A percentile compares a stretch with the other conserved stretches of the same genome.
Conservation (phyloP, 495 filamentous ascomycete genomes). For the Podospora pseudocomata region DNA sequence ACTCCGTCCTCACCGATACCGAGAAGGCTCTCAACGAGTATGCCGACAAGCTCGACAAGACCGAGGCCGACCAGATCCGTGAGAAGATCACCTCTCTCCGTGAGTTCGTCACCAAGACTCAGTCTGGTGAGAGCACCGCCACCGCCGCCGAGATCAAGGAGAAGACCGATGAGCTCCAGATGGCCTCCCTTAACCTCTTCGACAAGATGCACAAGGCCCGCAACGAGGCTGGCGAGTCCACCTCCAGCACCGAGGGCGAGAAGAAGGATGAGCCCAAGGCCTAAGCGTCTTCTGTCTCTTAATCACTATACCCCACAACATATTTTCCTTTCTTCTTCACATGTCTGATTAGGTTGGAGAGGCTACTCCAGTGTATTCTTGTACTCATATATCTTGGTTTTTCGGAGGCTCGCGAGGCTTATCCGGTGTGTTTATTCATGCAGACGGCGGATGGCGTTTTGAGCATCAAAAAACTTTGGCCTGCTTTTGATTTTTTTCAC, state of each 20-base stretch:
- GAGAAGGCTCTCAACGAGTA: conserved; percentile 98
- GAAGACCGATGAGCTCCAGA: conserved; percentile 97
- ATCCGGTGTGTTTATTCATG: conserved; percentile 36
- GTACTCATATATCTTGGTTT: conserved; percentile 44
- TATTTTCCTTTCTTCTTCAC: conserved; percentile 26
- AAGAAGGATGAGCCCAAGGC: conserved; percentile 67
- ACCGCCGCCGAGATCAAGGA: conserved; percentile 91
- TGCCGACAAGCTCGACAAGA: conserved; percentile 93
- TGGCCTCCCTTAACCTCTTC: conserved; percentile 91
- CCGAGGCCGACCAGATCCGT: conserved; percentile 83
- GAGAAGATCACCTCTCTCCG: conserved; percentile 90
- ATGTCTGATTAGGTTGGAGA: conserved; percentile 37
- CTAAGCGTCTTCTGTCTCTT: conserved; percentile 18
- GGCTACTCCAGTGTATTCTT: conserved; percentile 36
- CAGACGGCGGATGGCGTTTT: conserved; percentile 47
- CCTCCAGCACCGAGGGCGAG: conserved; percentile 66
- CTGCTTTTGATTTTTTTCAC: conserved; percentile 25
- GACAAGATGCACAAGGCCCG: conserved; percentile 99
- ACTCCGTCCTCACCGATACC: conserved; percentile 93
- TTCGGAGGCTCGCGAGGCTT: conserved; percentile 25
- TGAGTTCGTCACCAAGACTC: conserved; percentile 90
- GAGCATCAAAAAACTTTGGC: conserved; percentile 40
- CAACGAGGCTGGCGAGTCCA: conserved; percentile 54
- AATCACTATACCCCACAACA: conserved; percentile 25
- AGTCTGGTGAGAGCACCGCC: conserved; percentile 80